phyloP scores from a whole-genome alignment of 768 basidiomycete genomes.

The Mycena polygramma region DNA sequence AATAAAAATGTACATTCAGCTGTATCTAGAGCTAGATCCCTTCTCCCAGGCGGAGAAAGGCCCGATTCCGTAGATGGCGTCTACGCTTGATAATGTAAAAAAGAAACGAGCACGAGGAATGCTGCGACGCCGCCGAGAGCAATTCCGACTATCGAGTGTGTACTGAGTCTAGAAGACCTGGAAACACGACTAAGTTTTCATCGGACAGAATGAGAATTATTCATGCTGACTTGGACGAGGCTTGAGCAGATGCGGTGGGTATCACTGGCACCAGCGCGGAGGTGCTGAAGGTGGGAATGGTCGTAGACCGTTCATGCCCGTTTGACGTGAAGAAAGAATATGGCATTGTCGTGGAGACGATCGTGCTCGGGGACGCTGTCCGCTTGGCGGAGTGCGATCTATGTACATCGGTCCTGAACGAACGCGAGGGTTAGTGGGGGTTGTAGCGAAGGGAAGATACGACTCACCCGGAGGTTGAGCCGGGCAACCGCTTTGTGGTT shows the following conservation, averaged over 20 bases:
- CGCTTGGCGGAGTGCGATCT: not conserved
- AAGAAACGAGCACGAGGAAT: slow-evolving; percentile 20
- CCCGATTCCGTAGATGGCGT: slow-evolving; percentile 16
- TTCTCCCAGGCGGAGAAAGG: slow-evolving; percentile 28
- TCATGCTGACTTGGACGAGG: slow-evolving; percentile 3
- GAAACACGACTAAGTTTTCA: not conserved
- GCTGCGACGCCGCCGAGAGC: slow-evolving; percentile 25
- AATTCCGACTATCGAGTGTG: slow-evolving; percentile 8
- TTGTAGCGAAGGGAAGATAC: not conserved
- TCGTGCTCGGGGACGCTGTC: slow-evolving; percentile 19
- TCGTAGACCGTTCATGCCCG: slow-evolving; percentile 5
- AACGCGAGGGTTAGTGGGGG: not conserved
- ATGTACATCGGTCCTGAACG: slow-evolving; percentile 11
- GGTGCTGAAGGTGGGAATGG: slow-evolving; percentile 9
- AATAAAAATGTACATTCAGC: not conserved
- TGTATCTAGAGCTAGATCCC: slow-evolving; percentile 4
- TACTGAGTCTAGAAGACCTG: slow-evolving; percentile 9
- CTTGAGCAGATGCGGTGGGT: slow-evolving; percentile 2
- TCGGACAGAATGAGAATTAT: not conserved
- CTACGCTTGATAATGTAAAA: slow-evolving; percentile 21
- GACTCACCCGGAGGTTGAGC: slow-evolving; percentile 13
- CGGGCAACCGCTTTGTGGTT: not conserved
- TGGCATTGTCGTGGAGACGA: slow-evolving; percentile 15
- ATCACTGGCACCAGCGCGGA: slow-evolving; percentile 2
- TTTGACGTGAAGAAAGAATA: slow-evolving; percentile 16